A percentile compares a stretch with the other conserved stretches of the same genome.
These are phyloP conservation scores for Penicillium sp. DNA, from an alignment of 2,329 filamentous ascomycete genomes.

Conservation along the genomic window DNA sequence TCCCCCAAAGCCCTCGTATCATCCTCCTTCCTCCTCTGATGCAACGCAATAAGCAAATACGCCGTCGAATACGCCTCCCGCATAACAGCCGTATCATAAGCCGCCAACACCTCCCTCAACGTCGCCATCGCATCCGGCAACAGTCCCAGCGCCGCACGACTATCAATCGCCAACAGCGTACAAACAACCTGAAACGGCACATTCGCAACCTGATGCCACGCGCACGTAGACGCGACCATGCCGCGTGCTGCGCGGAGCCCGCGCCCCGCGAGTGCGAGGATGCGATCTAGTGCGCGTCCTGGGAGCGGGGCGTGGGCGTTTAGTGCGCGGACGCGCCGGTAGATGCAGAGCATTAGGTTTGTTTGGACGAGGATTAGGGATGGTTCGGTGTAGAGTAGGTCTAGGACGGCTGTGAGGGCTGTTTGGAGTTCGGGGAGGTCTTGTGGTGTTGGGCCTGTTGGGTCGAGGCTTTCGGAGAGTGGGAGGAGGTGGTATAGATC, in stretches of 20 bases:
- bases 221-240: constrained; percentile 53
- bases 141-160: constrained; percentile 54
- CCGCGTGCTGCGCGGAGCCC: constrained; percentile 56
- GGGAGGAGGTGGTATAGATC: constrained; percentile 62
- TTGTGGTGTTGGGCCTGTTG: constrained; percentile 49
- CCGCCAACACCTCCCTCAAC: constrained; percentile 49
- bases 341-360: constrained; percentile 63
- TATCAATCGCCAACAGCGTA: constrained; percentile 62
- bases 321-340: constrained; percentile 59
- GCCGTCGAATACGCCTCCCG: constrained; percentile 63
- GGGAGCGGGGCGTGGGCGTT: constrained; percentile 53
- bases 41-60: constrained; percentile 59
- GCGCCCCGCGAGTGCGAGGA: constrained; percentile 53
- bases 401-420: constrained; percentile 52
- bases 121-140: constrained; percentile 60
- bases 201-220: constrained; percentile 67
- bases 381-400: constrained; percentile 47
- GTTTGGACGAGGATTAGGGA: constrained; percentile 58
- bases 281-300: constrained; percentile 51
- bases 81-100: constrained; percentile 56
- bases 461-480: constrained; percentile 61
- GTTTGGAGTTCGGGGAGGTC: constrained; percentile 52
- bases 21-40: constrained; percentile 59
- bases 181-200: constrained; percentile 66
- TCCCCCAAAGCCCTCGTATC: constrained; percentile 46